These are phyloP conservation scores for Nakataea oryzae DNA, from an alignment of 2,329 filamentous ascomycete species.

Conservation along the genomic window DNA sequence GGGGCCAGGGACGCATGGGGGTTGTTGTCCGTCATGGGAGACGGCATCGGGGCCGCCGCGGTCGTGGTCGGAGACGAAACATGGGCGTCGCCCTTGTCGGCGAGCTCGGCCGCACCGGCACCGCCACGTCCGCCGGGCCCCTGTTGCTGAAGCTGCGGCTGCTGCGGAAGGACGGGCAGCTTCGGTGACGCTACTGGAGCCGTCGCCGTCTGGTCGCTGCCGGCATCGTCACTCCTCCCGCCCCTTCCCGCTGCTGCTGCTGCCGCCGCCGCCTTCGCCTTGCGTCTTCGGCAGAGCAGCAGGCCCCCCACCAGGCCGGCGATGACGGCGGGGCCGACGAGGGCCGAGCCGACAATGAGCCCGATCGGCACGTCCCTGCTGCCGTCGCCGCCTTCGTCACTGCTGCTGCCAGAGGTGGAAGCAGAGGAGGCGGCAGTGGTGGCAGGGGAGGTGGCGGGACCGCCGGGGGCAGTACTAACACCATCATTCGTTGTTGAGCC, in stretches of 20 bases:
- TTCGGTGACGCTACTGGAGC: no score
- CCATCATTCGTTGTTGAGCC: not conserved
- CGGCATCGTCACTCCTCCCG: not conserved
- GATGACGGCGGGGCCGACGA: slow-evolving; percentile 24
- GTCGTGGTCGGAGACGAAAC: no score
- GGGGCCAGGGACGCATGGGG: no score
- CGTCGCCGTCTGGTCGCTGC: no score
- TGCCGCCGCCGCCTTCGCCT: not conserved
- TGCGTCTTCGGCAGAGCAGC: slow-evolving; percentile 19
- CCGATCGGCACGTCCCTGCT: slow-evolving; percentile 16
- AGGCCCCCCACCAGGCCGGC: slow-evolving; percentile 17
- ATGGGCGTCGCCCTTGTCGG: not conserved
- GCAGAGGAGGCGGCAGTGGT: no score
- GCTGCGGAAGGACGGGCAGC: no score
- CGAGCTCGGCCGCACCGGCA: not conserved
- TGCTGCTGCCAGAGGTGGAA: no score
- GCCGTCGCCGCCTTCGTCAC: not conserved
- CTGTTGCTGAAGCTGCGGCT: no score
- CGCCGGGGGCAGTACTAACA: no score
- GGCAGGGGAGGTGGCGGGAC: no score
- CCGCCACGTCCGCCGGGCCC: no score
- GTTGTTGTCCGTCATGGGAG: not conserved
- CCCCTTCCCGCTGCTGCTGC: not conserved
- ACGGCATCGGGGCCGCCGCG: not conserved
- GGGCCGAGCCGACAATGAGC: slow-evolving; percentile 25